Evolutionary conservation across 1,284 basidiomycete genomes (phyloP), one percentile per base, ranked within the genome.

Genomic region (Apiotrichum siamense): DNA sequence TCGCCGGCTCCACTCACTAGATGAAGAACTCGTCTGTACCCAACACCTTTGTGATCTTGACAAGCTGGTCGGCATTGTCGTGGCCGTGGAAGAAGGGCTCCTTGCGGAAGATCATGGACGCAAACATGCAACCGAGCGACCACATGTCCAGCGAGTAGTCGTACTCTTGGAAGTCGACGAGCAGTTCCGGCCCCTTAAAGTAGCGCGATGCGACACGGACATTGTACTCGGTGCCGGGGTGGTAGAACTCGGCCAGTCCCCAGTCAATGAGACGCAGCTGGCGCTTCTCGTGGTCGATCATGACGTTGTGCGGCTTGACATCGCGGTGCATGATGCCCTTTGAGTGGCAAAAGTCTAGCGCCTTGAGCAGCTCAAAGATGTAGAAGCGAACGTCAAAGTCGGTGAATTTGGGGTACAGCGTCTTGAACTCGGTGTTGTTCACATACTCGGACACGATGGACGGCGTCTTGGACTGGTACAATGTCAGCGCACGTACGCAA

Each of bases 81-180:
- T 97, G 93, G 13, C 94, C 94, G 69, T 98, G 94, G 83, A 98
- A 98, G 79, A 98, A 96, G n/a, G 94, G 94, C 70, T 98, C 94
- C 76, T 97, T 97, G 62, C 94, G 84, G 83, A 98, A 97, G 69
- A 98, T 98, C 91, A 97, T 96, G n/a, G 87, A 90, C 13, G 91
- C 91, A 73, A 97, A 97, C 90, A 97, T 97, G 75, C 94, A 97
- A 7, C 94, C 94, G 65, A 90, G 84, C 75, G 88, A 92, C 94
- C 94, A 97, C 88, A 98, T 91, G 73, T 98, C 94, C 60, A 93
- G 74, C 71, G 86, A 88, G 70, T 96, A 94, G 73, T 96, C 93
- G 66, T 96, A 97, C 74, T 96, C 91, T 72, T 97, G 92, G 78
- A 96, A 97, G 73, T 97, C 96, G 57, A 97, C 93, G 43, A 98